phyloP scores from a whole-genome alignment of 2,329 filamentous ascomycete genomes.

The Blastomyces silverae region DNA sequence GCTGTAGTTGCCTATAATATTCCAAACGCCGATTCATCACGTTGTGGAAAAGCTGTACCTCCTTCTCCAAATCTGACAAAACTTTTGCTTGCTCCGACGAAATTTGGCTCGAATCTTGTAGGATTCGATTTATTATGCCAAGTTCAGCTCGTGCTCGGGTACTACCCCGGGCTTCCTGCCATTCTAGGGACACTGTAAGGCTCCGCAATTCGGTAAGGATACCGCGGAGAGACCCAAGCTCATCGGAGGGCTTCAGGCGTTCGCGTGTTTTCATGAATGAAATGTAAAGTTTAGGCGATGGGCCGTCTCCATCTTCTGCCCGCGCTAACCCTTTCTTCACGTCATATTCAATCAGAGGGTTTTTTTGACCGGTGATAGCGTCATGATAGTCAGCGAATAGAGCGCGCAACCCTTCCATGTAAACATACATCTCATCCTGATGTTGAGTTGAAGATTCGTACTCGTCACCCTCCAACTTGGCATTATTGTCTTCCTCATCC shows the following conservation, averaged over 20 bases:
- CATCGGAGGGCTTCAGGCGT: conserved; percentile 39
- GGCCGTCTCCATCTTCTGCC: conserved; percentile 59
- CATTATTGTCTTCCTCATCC: conserved; percentile 67
- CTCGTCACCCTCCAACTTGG: conserved; percentile 78
- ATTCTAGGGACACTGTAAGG: conserved; percentile 54
- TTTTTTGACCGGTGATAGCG: conserved; percentile 68
- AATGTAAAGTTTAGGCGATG: conserved; percentile 60
- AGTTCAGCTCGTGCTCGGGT: conserved; percentile 57
- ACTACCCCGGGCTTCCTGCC: conserved; percentile 50
- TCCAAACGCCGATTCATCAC: conserved; percentile 81
- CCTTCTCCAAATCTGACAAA: conserved; percentile 49
- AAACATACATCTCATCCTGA: conserved; percentile 84
- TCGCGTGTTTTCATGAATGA: conserved; percentile 44
- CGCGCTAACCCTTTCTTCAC: conserved; percentile 54
- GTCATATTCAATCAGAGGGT: conserved; percentile 68
- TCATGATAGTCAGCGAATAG: conserved; percentile 72
- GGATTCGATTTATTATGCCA: conserved; percentile 56
- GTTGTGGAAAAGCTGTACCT: conserved; percentile 66
- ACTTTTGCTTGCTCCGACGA: conserved; percentile 48
- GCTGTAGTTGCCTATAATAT: conserved; percentile 84
- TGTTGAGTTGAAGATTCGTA: conserved; percentile 79
- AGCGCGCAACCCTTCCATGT: conserved; percentile 69
- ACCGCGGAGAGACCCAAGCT: conserved; percentile 61
- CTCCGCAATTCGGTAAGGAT: conserved; percentile 63
- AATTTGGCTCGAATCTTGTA: conserved; percentile 53